Evolutionary conservation across 805 yeast genomes (phyloP).

Genomic region (Saccharomycopsis sp.): DNA sequence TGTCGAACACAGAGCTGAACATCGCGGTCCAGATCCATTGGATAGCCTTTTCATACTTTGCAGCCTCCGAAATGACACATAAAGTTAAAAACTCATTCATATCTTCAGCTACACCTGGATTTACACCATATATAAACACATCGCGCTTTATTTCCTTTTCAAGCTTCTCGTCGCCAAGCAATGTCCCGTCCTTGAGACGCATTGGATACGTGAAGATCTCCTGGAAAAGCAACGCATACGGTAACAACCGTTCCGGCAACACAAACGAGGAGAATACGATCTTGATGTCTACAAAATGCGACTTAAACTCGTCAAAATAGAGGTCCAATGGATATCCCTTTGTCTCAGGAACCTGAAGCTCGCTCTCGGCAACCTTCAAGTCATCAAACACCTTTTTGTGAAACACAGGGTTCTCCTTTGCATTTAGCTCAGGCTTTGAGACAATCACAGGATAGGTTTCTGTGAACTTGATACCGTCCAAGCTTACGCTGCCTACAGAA

Average conservation of each 20-base stretch:
- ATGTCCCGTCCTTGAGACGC: constrained; percentile 50
- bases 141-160: constrained; percentile 67
- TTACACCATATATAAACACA: constrained; percentile 52
- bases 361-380: background rate
- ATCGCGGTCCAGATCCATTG: constrained; percentile 69
- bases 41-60: constrained; percentile 60
- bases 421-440: constrained; percentile 23
- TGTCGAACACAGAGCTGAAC: constrained; percentile 64
- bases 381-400: constrained; percentile 21
- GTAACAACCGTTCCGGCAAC: constrained; percentile 47
- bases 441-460: constrained; percentile 58
- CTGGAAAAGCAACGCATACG: constrained; percentile 57
- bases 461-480: constrained; percentile 66
- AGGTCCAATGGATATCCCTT: constrained; percentile 55
- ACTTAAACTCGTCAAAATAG: constrained; percentile 72
- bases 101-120: constrained; percentile 50
- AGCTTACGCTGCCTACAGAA: constrained; percentile 66
- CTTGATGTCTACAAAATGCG: constrained; percentile 70
- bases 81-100: constrained; percentile 64
- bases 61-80: constrained; percentile 42
- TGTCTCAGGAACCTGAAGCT: constrained; percentile 28
- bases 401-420: constrained; percentile 21
- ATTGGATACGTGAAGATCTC: constrained; percentile 72
- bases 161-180: constrained; percentile 68
- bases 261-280: constrained; percentile 50